Percentiles rank a stretch among this genome's conserved stretches.
Evolutionary conservation across 2,329 filamentous ascomycete genomes (phyloP).

Genomic region (Colletotrichum camelliae): DNA sequence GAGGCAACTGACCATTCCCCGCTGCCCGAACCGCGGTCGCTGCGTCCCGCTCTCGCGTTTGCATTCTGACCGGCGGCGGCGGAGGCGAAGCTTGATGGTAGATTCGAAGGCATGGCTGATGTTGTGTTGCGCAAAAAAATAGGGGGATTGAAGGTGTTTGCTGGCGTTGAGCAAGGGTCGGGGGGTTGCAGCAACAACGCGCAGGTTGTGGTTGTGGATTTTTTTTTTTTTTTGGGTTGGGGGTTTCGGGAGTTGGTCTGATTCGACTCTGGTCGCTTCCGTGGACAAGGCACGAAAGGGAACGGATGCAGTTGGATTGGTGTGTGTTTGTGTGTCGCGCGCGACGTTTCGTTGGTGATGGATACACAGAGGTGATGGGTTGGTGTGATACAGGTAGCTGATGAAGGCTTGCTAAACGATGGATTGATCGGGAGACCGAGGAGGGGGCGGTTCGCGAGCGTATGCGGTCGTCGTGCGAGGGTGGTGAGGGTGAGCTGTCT

Average conservation of each 20-base stretch:
- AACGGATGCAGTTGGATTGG: neutral
- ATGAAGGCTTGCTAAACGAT: slow-evolving; percentile 26
- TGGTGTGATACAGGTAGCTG: slow-evolving; percentile 18
- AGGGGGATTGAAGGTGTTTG: neutral
- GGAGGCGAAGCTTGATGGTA: slow-evolving; percentile 84
- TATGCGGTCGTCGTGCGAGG: slow-evolving; percentile 19
- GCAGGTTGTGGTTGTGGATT: neutral
- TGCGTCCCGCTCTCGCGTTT: slow-evolving; percentile 64
- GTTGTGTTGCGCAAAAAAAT: neutral
- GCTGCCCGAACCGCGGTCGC: slow-evolving; percentile 60
- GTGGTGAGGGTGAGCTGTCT: slow-evolving; percentile 23
- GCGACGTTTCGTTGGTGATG: slow-evolving; percentile 5
- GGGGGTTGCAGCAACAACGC: slow-evolving; percentile 1
- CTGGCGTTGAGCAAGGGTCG: neutral
- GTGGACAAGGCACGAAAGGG: slow-evolving; percentile 20
- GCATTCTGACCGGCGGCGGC: slow-evolving; percentile 78
- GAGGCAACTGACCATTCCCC: slow-evolving; percentile 73
- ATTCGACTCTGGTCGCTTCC: slow-evolving; percentile 6
- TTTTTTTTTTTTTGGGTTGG: neutral
- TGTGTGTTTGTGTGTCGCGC: slow-evolving; percentile 9
- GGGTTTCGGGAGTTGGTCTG: slow-evolving; percentile 5
- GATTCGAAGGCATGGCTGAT: slow-evolving; percentile 70
- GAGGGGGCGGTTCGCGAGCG: slow-evolving; percentile 10
- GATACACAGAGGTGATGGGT: slow-evolving; percentile 7
- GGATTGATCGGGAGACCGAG: slow-evolving; percentile 18